phyloP scores from a whole-genome alignment of 805 yeast species.

The Ogataea angusta region DNA sequence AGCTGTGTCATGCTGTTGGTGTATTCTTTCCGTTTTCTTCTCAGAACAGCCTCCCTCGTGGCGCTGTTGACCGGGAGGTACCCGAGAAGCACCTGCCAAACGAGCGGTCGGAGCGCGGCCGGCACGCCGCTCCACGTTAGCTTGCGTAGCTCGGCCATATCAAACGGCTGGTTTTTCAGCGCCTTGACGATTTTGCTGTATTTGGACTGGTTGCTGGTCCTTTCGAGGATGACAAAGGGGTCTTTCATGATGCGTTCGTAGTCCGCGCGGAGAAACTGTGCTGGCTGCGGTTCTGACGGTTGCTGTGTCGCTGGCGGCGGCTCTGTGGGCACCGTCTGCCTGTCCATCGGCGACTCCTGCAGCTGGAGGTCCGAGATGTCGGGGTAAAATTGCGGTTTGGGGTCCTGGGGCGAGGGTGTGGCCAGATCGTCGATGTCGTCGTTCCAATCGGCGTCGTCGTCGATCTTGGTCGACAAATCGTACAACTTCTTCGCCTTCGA shows the following conservation, averaged over 20 bases:
- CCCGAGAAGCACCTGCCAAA: slow-evolving; percentile 89
- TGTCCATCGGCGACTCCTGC: slow-evolving; percentile 8
- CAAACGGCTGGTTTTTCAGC: slow-evolving; percentile 53
- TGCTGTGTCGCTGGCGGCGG: no score
- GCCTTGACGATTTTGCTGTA: slow-evolving; percentile 65
- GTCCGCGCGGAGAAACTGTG: slow-evolving; percentile 28
- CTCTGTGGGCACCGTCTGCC: not conserved
- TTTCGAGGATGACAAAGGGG: slow-evolving; percentile 37
- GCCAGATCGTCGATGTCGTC: slow-evolving; percentile 57
- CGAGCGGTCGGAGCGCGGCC: slow-evolving; percentile 66
- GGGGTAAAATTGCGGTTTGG: slow-evolving; percentile 20
- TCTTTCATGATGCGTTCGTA: slow-evolving; percentile 40
- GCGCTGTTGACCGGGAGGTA: slow-evolving; percentile 83
- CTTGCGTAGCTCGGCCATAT: slow-evolving; percentile 66
- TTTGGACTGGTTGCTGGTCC: slow-evolving; percentile 46
- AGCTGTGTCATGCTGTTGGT: slow-evolving; percentile 67
- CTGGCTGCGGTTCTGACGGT: slow-evolving; percentile 3
- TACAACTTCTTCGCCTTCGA: slow-evolving; percentile 4
- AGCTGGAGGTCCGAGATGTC: slow-evolving; percentile 15
- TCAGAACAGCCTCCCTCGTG: slow-evolving; percentile 65
- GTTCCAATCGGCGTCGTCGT: slow-evolving; percentile 91
- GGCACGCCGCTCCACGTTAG: slow-evolving; percentile 97
- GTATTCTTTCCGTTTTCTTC: slow-evolving; percentile 84
- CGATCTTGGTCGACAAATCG: slow-evolving; percentile 36
- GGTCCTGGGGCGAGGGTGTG: slow-evolving; percentile 17